Base-by-base conservation (phyloP, 192 early-diverging fungal species). In the Mortierella hygrophila region DNA sequence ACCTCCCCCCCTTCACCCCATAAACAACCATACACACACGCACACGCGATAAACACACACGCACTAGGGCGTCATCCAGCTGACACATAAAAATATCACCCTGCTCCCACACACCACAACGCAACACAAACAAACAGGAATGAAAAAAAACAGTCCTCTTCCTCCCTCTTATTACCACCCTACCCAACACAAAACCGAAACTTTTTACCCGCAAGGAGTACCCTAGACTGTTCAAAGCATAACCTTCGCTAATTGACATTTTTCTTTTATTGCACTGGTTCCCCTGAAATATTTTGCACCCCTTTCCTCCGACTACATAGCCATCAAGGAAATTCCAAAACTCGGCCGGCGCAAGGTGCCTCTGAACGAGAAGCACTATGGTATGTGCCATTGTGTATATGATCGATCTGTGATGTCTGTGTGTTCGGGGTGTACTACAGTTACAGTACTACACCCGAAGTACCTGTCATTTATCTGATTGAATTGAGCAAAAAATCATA, bases 331-430 rank as follows among this genome's bases (percentile, higher is more conserved):
- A 47, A 85, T 85, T 41, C 84, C 84, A 2, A 86, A 86, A 72
- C 76, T 92, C 41, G 91, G 91, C 8, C 81, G 91, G 52, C 81
- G 90, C 71, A 92, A 92, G 63, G 88, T 90, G 26, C 80, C 90
- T 32, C 79, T 92, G 40, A 82, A 90, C 70, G 90, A 89, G 49
- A 92, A 92, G 41, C 91, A 89, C 20, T 91, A 89, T 76, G 91
- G 84, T 86, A 86, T 47, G 84, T 72, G 42, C n/a, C 40, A 6
- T 41, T 65, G 57, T 60, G 38, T 49, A 63, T 46, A 60, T 60
- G 38, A 40, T 40, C 38, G 38, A 60, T 10, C 11, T 21, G 20
- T 52, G 49, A 52, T 52, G 18, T 52, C 49, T 55, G 38, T 42
- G 37, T 65, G 35, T 54, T 8, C 60, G 23, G 11, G 21, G 38